Evolutionary conservation across 306 rosid genomes (phyloP).

Genomic region (Vachellia collinsii): DNA sequence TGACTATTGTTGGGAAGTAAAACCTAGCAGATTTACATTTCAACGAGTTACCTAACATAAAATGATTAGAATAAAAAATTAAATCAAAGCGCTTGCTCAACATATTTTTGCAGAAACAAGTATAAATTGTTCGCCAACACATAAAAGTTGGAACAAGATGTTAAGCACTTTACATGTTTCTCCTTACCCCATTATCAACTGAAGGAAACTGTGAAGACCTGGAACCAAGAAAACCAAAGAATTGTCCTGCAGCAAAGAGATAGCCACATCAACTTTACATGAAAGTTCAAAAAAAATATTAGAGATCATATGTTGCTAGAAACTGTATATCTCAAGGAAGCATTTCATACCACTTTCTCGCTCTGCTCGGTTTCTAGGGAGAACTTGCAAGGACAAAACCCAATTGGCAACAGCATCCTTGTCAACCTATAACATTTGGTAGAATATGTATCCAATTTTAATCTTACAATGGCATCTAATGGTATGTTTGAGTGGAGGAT

Average conservation of each 20-base stretch:
- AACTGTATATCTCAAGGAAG: constrained; percentile 12
- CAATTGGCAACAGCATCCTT: constrained; percentile 68
- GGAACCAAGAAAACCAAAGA: constrained; percentile 88
- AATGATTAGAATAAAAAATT: not conserved
- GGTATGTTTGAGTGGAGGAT: not conserved
- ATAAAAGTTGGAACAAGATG: not conserved
- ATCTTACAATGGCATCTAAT: not conserved
- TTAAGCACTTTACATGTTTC: constrained; percentile 29
- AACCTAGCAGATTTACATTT: constrained; percentile 48
- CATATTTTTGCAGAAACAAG: not conserved
- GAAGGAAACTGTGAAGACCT: constrained; percentile 71
- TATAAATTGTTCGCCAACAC: constrained; percentile 7
- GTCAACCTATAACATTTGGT: constrained; percentile 51
- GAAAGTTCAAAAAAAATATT: constrained; percentile 12
- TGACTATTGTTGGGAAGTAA: constrained; percentile 65
- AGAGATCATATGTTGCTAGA: not conserved
- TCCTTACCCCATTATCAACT: constrained; percentile 62
- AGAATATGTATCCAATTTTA: not conserved
- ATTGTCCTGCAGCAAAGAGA: constrained; percentile 64
- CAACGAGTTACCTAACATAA: not conserved
- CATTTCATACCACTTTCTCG: constrained; percentile 51
- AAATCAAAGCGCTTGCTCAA: not conserved
- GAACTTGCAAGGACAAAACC: constrained; percentile 87
- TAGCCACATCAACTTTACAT: not conserved
- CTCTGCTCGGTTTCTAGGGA: constrained; percentile 48